Evolutionary conservation across 176 grass and related monocot species (phyloP), one percentile per base, ranked within the genome.

Genomic region (Metroxylon sagu): DNA sequence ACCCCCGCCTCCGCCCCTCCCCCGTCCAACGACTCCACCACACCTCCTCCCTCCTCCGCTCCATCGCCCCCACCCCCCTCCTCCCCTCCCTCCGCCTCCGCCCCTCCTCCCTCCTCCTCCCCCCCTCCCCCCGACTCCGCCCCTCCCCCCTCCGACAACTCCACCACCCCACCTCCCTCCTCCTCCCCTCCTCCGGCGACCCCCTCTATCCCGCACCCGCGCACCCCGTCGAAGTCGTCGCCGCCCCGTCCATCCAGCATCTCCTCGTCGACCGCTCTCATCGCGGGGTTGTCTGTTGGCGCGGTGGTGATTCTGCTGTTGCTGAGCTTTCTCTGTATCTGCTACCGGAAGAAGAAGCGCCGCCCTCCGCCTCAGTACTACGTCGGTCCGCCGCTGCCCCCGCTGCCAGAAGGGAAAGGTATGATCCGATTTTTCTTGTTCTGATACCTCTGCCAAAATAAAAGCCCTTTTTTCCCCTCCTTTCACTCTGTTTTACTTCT

Each of bases 361-460:
- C 82, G 59, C 12, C 65, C 69, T 25, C 80, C 57, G 29, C 77
- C 66, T 8, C 74, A 90, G 74, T 77, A 80, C 62, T 74, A 65
- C 3, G 82, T 76, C 10, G 81, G 49, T 2, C 75, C 79, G 1
- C 85, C 82, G 8, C 77, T 77, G 0, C 73, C 77, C 0, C 80
- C 25, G 19, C 25, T 72, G 0, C 73, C 76, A 5, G 67, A 74
- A 19, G 63, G 79, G 62, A 97, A 97, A 86, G 87, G 92, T 97
- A 73, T 71, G 62, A 68, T 60, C 60, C 18, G 4, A 2, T 18
- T 17, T 28, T 28, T 59, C 26, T 58, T 29, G 8, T 16, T 16
- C 6, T 5, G 48, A 16, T 2, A 10, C 0, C 35, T 43, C 35
- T 43, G 35, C 35, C 35, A 1, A 35, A 14, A 43, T 12, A 43